phyloP scores from a whole-genome alignment of 1,284 basidiomycete genomes.

The Microbotryum intermedium region DNA sequence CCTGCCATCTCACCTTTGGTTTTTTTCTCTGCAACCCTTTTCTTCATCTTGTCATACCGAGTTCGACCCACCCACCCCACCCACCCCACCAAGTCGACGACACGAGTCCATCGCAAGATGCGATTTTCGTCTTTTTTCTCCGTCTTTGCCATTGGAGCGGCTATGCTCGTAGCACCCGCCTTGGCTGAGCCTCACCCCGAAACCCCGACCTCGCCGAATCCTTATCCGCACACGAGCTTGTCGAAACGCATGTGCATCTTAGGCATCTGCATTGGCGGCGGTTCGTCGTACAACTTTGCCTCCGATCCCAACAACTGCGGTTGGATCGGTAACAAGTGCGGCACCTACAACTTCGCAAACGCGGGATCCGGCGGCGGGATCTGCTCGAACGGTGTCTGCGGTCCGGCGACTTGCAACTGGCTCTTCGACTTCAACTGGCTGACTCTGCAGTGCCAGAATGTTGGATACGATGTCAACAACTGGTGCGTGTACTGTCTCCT shows the following conservation, averaged over 20 bases:
- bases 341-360: neutral
- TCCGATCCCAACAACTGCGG: slow-evolving; percentile 19
- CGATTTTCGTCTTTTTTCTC: too few species aligned
- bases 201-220: too few species aligned
- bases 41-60: too few species aligned
- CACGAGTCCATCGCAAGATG: too few species aligned
- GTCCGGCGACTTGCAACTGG: slow-evolving; percentile 8
- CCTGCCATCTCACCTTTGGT: too few species aligned
- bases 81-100: too few species aligned
- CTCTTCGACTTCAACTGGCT: slow-evolving; percentile 19
- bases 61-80: too few species aligned
- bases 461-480: slow-evolving; percentile 10
- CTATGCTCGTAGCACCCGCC: too few species aligned
- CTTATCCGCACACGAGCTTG: too few species aligned
- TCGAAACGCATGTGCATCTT: slow-evolving; percentile 3
- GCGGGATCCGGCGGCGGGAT: slow-evolving; percentile 5
- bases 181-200: too few species aligned
- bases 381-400: slow-evolving; percentile 12
- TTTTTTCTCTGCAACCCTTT: too few species aligned
- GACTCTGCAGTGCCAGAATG: slow-evolving; percentile 11
- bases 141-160: too few species aligned
- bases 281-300: neutral
- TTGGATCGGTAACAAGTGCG: neutral
- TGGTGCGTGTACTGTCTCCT: slow-evolving; percentile 5
- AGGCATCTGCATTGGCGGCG: slow-evolving; percentile 6